Evolutionary conservation across 495 filamentous ascomycete species (phyloP).

Genomic region (Platismatia glauca): DNA sequence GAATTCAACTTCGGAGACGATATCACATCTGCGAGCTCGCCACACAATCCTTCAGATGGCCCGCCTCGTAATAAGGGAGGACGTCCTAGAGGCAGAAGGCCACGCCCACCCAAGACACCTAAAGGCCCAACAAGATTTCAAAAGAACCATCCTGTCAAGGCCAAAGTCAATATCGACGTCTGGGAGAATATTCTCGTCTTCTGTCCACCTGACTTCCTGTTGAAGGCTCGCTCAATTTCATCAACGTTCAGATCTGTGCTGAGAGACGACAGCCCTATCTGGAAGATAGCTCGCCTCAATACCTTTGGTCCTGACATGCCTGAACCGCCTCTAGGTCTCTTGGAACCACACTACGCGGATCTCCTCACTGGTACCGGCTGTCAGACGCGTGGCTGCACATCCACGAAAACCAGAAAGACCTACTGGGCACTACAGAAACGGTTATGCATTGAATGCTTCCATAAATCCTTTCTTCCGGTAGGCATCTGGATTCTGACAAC

Average conservation of each 20-base stretch:
- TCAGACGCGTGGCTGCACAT: constrained; percentile 15
- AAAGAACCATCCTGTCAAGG: constrained; percentile 18
- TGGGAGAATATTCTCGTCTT: constrained; percentile 19
- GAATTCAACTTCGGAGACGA: background rate
- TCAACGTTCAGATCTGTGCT: constrained; percentile 4
- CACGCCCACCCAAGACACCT: constrained; percentile 3
- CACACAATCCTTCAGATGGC: background rate
- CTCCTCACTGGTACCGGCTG: constrained; percentile 21
- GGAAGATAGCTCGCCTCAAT: constrained; percentile 14
- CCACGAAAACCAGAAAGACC: constrained; percentile 17
- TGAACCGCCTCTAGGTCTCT: constrained; percentile 17
- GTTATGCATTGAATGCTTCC: constrained; percentile 19
- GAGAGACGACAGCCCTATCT: constrained; percentile 5
- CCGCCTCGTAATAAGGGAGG: constrained; percentile 8
- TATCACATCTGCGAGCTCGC: background rate
- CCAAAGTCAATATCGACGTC: constrained; percentile 10
- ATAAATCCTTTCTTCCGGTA: constrained; percentile 16
- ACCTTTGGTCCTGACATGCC: constrained; percentile 20
- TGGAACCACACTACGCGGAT: constrained; percentile 21
- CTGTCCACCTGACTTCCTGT: constrained; percentile 14
- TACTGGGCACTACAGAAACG: constrained; percentile 23
- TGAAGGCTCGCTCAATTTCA: constrained; percentile 12
- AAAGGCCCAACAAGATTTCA: constrained; percentile 19
- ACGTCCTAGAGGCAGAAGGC: constrained; percentile 7
- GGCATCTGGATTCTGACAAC: background rate